Evolutionary conservation across 768 basidiomycete species (phyloP), one percentile per base, ranked within the genome.

Genomic region (Lactarius vividus): DNA sequence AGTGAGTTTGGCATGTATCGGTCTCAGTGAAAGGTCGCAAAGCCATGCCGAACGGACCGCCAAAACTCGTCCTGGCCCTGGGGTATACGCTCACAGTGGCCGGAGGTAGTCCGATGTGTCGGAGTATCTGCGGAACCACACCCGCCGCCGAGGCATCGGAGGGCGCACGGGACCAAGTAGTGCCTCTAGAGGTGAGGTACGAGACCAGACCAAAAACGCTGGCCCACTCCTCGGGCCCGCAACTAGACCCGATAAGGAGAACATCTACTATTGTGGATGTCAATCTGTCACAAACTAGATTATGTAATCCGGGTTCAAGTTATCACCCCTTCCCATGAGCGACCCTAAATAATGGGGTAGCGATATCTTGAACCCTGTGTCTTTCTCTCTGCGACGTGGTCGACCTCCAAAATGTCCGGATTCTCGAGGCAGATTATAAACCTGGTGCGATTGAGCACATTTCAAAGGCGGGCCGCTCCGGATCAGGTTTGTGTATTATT

Each of bases 401-500:
- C 26, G 44, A 46, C 23, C 2, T 4, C 10, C 33, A 37, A 1
- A 61, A 70, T 71, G 68, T 31, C 69, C 33, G 52, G 33, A 11
- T 59, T 64, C 40, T 64, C 60, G n/a, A 57, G 28, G 11, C 61
- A 61, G 29, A 11, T 61, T 52, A 57, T 68, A 26, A 33, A 31
- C 40, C 37, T 63, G 35, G 59, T 56, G n/a, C 37, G 54, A 8
- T 49, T 61, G 23, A 52, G 49, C 6, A 9, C 57, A 9, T 3
- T 57, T 4, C 62, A 63, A 23, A 52, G 7, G 29, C 62, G 69
- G 39, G 35, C 52, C 18, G 69, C 70, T 16, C 68, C 70, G 2
- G 68, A 71, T 26, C 71, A 71, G 68, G 69, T 54, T 44, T 52
- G 66, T 64, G 18, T 18, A 9, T 35, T 9, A 35, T 35, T 37